phyloP scores from a whole-genome alignment of 2,329 filamentous ascomycete genomes.

The Lecanosticta acicola region DNA sequence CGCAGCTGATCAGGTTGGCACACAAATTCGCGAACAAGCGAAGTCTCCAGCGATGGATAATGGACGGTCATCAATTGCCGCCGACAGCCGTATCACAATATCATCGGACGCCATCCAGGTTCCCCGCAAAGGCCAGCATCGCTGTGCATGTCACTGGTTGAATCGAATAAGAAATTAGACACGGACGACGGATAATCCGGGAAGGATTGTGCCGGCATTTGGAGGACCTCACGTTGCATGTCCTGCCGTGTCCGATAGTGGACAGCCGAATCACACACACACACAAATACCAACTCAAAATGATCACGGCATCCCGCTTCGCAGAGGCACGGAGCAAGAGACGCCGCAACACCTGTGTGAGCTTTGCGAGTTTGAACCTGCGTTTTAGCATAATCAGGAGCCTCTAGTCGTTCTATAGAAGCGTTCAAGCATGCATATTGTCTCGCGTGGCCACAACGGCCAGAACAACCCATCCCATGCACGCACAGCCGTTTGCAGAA shows the following conservation, averaged over 20 bases:
- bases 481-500: neutral
- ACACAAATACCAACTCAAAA: neutral
- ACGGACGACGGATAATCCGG: neutral
- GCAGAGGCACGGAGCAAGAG: neutral
- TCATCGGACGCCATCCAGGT: constrained; percentile 1
- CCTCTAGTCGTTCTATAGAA: neutral
- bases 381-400: neutral
- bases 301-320: neutral
- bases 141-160: neutral
- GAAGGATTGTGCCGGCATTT: neutral
- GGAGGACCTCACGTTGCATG: neutral
- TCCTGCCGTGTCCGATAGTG: neutral
- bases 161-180: neutral
- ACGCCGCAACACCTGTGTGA: neutral
- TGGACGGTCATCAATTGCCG: neutral
- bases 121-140: constrained; percentile 2
- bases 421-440: neutral
- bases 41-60: neutral
- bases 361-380: no score
- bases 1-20: no score
- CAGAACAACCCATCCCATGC: neutral
- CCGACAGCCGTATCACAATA: no score
- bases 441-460: neutral
- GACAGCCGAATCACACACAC: neutral
- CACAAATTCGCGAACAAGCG: no score